phyloP scores from a whole-genome alignment of 2,329 filamentous ascomycete species.

The Fonsecaea pugnacius region DNA sequence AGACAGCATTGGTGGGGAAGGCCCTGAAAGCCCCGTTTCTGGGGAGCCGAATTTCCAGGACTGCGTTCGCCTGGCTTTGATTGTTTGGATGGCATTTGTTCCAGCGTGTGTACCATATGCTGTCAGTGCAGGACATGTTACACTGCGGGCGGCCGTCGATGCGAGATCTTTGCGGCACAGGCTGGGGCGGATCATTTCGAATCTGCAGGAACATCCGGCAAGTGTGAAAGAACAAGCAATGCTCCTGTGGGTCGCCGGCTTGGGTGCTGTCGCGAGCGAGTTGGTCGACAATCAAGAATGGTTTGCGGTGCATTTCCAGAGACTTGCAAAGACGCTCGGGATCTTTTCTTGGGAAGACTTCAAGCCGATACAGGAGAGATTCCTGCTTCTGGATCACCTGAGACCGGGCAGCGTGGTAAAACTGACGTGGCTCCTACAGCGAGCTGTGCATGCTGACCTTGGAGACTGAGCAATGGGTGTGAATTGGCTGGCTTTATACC shows the following conservation, averaged over 20 bases:
- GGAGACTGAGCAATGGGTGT: background rate
- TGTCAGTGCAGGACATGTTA: background rate
- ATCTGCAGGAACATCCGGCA: background rate
- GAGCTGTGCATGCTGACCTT: conserved; percentile 20
- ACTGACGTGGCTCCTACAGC: conserved; percentile 26
- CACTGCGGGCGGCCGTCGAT: conserved; percentile 23
- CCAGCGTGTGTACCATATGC: conserved; percentile 19
- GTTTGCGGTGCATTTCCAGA: conserved; percentile 31
- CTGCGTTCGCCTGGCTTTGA: conserved; percentile 24
- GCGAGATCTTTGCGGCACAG: conserved; percentile 13
- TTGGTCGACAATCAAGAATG: conserved; percentile 29
- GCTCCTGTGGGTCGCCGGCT: conserved; percentile 24
- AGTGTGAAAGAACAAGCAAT: conserved; percentile 11
- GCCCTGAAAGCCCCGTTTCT: background rate
- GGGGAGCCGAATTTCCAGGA: conserved; percentile 13
- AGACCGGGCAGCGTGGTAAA: conserved; percentile 15
- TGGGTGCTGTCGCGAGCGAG: conserved; percentile 24
- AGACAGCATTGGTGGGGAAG: background rate
- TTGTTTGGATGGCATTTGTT: conserved; percentile 29
- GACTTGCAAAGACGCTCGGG: conserved; percentile 22
- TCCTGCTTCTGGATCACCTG: conserved; percentile 21
- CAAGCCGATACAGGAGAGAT: conserved; percentile 21
- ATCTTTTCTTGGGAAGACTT: conserved; percentile 24
- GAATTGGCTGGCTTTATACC: background rate
- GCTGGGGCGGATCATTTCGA: conserved; percentile 6